phyloP scores from a whole-genome alignment of 2,329 filamentous ascomycete species.

The Proliferodiscus dingleyae region DNA sequence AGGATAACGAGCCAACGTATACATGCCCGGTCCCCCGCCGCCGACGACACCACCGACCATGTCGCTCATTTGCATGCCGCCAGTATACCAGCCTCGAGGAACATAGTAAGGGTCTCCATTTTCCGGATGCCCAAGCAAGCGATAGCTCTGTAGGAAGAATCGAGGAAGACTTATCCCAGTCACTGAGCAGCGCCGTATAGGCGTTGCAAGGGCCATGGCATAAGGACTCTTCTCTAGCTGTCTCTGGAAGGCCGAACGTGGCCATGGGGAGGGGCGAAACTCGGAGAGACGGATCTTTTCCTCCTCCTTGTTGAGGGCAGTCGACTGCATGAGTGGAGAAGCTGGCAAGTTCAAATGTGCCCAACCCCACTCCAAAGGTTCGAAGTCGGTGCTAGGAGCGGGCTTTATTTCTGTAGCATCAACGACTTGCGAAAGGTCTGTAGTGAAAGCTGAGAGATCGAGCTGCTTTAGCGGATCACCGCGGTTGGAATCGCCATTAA shows the following conservation, averaged over 20 bases:
- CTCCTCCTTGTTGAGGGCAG: constrained; percentile 33
- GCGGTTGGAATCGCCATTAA: too few species aligned
- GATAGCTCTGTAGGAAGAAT: constrained; percentile 60
- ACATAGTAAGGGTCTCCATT: constrained; percentile 51
- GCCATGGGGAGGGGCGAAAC: constrained; percentile 28
- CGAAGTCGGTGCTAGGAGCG: too few species aligned
- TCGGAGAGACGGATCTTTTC: constrained; percentile 24
- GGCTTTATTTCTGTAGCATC: not conserved
- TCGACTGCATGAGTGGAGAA: constrained; percentile 43
- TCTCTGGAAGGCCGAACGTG: constrained; percentile 44
- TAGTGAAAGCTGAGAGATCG: not conserved
- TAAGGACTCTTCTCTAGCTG: constrained; percentile 59
- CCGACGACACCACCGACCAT: not conserved
- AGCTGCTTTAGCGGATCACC: not conserved
- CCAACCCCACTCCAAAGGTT: constrained; percentile 1
- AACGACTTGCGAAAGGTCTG: not conserved
- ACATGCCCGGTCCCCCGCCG: not conserved
- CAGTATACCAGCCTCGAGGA: constrained; percentile 36
- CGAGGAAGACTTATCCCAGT: constrained; percentile 48
- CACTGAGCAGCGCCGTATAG: constrained; percentile 51
- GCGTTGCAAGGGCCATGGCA: constrained; percentile 57
- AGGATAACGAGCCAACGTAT: not conserved
- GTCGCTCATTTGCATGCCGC: not conserved
- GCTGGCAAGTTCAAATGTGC: constrained; percentile 40
- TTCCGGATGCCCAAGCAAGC: constrained; percentile 49